Base-by-base conservation (phyloP, 805 yeast genomes). In the Kurtzmaniella cleridarum region DNA sequence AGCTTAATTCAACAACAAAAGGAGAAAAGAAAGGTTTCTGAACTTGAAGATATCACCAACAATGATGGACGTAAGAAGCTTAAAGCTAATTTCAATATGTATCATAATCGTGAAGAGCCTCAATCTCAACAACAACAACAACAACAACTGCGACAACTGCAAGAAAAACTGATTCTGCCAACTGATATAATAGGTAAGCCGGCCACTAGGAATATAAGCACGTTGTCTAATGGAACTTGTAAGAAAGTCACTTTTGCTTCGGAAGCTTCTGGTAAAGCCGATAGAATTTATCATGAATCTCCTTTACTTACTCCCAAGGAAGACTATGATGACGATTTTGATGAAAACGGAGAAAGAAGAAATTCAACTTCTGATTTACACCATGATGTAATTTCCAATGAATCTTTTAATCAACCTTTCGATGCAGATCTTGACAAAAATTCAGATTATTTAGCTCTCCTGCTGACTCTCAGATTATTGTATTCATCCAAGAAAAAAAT, bases 291-390 rank as follows among this genome's bases (percentile, higher is more conserved):
- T 40, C 58, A 60, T 29, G 47, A 47, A 40, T 55, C 64, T 32
- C 71, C 70, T 5, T 54, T 67, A 27, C 53, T 66, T 36, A 67
- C 73, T 2, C 73, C 73, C 4, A 66, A 64, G 41, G 68, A 67
- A 18, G 73, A 66, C 28, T 65, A 63, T 35, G 62, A 64, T 38
- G 64, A 59, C 23, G 55, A 57, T 41, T 53, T 54, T 23, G 53
- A 51, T 15, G 51, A 36, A 7, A 34, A 36, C 9, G 27, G 17
- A 16, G n/a, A 32, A 17, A 13, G 17, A 14, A 18, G 26, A n/a
- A 8, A 27, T 7, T 17, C 5, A 8, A 15, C 6, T 17, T 28
- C 12, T n/a, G 26, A 10, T 11, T n/a, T 20, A 12, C 14, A 8
- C 15, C 36, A 10, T 10, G 10, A 15, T 29, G 16, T 12, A 23